These are phyloP conservation scores for Morella rubra DNA, from an alignment of 306 rosid genomes.

Conservation along the genomic window DNA sequence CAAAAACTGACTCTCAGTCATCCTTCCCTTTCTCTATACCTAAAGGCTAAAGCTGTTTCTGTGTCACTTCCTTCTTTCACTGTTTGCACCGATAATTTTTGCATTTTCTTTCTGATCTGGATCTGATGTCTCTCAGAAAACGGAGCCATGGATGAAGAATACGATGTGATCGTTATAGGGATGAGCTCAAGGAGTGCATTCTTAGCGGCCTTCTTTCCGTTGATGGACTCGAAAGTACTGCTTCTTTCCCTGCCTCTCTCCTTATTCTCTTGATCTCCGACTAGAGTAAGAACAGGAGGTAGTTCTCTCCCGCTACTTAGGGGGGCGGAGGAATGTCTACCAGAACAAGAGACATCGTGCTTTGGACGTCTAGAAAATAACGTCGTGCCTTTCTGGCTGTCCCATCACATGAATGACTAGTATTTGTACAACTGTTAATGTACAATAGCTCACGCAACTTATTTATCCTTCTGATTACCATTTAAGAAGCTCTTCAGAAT, in stretches of 20 bases:
- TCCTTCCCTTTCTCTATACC: not conserved
- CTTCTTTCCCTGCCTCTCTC: not conserved
- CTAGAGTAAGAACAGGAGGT: too few species aligned
- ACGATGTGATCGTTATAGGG: constrained; percentile 76
- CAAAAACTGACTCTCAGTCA: not conserved
- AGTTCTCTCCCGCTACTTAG: too few species aligned
- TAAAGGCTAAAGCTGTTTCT: constrained; percentile 5
- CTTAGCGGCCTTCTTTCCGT: constrained; percentile 87
- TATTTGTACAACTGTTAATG: too few species aligned
- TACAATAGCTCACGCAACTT: not conserved
- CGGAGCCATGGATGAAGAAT: constrained; percentile 73
- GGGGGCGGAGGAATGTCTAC: too few species aligned
- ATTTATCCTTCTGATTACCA: not conserved
- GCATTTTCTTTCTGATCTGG: not conserved
- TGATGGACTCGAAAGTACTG: constrained; percentile 68
- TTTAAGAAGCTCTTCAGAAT: not conserved
- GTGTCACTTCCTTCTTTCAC: not conserved
- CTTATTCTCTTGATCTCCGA: not conserved
- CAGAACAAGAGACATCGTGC: too few species aligned
- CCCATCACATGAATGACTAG: too few species aligned
- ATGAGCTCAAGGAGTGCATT: constrained; percentile 80
- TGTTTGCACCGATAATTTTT: not conserved
- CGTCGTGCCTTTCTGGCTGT: too few species aligned
- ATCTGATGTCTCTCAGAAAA: not conserved
- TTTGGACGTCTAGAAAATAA: too few species aligned